A percentile compares a stretch with the other conserved stretches of the same genome.
Evolutionary conservation across 148 eudicot species (phyloP).

Genomic region (Chenopodium album): DNA sequence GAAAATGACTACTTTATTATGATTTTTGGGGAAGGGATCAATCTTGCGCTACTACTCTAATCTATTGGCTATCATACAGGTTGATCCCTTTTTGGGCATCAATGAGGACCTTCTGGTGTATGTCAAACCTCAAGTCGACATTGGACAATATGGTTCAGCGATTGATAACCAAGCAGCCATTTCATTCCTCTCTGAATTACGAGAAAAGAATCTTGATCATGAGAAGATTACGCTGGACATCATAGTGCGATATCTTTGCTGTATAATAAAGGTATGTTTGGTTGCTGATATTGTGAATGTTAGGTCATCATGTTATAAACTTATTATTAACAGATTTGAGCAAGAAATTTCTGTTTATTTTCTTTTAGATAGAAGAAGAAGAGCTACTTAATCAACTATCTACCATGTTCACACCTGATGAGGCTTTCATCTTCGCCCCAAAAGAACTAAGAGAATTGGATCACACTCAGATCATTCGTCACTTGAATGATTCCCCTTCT

Average conservation of each 20-base stretch:
- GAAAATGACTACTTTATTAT: not conserved
- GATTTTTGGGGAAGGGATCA: not conserved
- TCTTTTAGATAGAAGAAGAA: slow-evolving; percentile 54
- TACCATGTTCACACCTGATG: slow-evolving; percentile 73
- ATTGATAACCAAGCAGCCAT: slow-evolving; percentile 62
- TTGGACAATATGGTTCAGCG: slow-evolving; percentile 53
- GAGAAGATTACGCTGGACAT: slow-evolving; percentile 47
- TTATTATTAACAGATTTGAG: slow-evolving; percentile 4
- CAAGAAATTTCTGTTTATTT: slow-evolving; percentile 8
- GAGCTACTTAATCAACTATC: slow-evolving; percentile 62
- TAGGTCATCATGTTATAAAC: not conserved
- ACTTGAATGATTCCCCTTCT: slow-evolving; percentile 57
- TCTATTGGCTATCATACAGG: slow-evolving; percentile 37
- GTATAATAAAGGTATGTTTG: slow-evolving; percentile 51
- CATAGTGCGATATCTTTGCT: slow-evolving; percentile 50
- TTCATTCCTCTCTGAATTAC: slow-evolving; percentile 41
- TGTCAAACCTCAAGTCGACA: slow-evolving; percentile 55
- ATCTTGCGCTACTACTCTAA: not conserved
- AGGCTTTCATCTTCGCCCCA: slow-evolving; percentile 71
- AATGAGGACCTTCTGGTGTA: slow-evolving; percentile 74
- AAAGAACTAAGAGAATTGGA: slow-evolving; percentile 56
- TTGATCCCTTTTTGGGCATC: slow-evolving; percentile 71
- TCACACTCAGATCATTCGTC: slow-evolving; percentile 43
- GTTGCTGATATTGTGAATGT: not conserved
- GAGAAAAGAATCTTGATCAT: slow-evolving; percentile 43